Conservation (phyloP, 495 filamentous ascomycete species). For the Penicillium coprophilum region DNA sequence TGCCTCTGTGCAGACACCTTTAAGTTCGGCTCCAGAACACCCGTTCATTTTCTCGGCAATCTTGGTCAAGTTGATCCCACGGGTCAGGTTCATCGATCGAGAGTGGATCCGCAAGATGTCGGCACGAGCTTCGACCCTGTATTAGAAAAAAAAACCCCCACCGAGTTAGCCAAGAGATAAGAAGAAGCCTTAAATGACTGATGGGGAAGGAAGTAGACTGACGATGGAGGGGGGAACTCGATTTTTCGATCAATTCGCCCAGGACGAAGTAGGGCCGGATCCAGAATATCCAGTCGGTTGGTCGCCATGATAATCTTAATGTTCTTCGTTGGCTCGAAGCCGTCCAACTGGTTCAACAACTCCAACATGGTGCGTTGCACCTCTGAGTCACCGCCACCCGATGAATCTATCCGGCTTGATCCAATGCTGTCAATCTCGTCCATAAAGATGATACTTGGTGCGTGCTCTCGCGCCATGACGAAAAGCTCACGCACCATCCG, state of each 20-base stretch:
- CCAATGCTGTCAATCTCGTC: conserved; percentile 99
- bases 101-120: conserved; percentile 98
- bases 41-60: conserved; percentile 99
- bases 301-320: conserved; percentile 99
- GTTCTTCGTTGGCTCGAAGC: conserved; percentile 99
- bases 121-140: conserved; percentile 84
- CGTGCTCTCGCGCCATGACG: conserved; percentile 98
- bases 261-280: conserved; percentile 89
- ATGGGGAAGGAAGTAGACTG: conserved; percentile 24
- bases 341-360: conserved; percentile 95
- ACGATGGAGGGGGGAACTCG: conserved; percentile 95
- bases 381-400: conserved; percentile 94
- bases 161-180: neutral
- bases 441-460: conserved; percentile 99
- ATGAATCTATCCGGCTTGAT: conserved; percentile 92
- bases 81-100: conserved; percentile 95
- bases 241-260: conserved; percentile 99
- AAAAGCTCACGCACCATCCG: conserved; percentile 99
- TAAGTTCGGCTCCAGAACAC: conserved; percentile 93
- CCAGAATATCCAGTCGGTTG: conserved; percentile 94
- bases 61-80: conserved; percentile 96
- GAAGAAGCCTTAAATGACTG: neutral
- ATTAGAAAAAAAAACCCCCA: neutral
- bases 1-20: conserved; percentile 95
- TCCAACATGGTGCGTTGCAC: conserved; percentile 99